These are phyloP conservation scores for Chlorella variabilis DNA, from an alignment of 163 green algal genomes.

Conservation along the genomic window DNA sequence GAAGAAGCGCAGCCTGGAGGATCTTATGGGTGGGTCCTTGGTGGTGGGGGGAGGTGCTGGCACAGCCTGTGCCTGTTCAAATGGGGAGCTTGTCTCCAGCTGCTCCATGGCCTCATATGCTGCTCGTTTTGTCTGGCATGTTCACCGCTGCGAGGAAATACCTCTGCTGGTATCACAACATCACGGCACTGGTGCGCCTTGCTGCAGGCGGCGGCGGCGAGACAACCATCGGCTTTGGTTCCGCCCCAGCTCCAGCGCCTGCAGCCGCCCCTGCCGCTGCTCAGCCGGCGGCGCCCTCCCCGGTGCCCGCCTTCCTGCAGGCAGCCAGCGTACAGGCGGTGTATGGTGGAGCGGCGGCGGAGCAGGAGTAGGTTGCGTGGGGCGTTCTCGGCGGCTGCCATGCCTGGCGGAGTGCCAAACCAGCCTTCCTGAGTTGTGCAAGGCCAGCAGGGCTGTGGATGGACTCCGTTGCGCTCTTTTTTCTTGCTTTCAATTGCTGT, in stretches of 20 bases:
- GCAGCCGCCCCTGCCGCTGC: not conserved
- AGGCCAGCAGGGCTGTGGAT: too few relatives aligned
- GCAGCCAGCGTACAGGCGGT: slow-evolving; percentile 20
- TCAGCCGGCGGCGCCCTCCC: not conserved
- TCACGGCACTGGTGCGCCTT: not conserved
- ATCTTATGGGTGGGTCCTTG: slow-evolving; percentile 51
- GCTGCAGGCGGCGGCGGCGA: slow-evolving; percentile 25
- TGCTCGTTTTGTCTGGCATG: not conserved
- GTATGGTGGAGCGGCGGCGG: not conserved
- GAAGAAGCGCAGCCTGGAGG: slow-evolving; percentile 55
- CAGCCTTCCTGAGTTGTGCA: too few relatives aligned
- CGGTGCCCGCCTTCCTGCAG: slow-evolving; percentile 46
- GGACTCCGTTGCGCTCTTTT: too few relatives aligned
- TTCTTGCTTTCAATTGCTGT: too few relatives aligned
- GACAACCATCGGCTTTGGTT: slow-evolving; percentile 41
- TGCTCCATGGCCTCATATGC: not conserved
- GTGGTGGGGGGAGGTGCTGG: not conserved
- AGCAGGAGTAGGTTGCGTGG: not conserved
- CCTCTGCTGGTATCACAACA: not conserved
- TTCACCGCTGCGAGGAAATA: not conserved
- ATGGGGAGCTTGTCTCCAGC: not conserved
- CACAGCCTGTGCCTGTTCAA: not conserved
- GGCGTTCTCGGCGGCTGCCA: too few relatives aligned
- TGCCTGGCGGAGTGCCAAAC: too few relatives aligned
- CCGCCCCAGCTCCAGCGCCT: not conserved